These are phyloP conservation scores for Pisolithus marmoratus DNA, from an alignment of 768 basidiomycete species.

Conservation along the genomic window DNA sequence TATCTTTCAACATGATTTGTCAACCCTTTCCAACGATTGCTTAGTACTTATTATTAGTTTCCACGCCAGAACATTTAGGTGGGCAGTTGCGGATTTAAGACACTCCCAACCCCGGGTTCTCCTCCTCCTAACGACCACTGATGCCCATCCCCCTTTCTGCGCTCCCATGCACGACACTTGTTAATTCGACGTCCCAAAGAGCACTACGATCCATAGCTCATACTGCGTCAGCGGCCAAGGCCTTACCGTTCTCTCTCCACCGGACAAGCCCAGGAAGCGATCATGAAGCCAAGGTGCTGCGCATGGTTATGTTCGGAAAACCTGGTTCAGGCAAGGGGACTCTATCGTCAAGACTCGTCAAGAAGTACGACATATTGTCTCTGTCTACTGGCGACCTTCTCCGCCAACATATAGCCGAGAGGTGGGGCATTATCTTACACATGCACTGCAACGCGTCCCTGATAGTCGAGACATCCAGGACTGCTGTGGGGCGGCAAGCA, in stretches of 20 bases:
- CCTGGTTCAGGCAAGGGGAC: constrained; percentile 83
- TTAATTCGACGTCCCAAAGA: not conserved
- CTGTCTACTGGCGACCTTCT: constrained; percentile 84
- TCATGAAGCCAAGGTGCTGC: constrained; percentile 25
- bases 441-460: not conserved
- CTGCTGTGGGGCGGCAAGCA: constrained; percentile 66
- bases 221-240: constrained; percentile 31
- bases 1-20: not conserved
- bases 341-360: constrained; percentile 64
- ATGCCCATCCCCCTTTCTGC: constrained; percentile 17
- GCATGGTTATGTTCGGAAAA: constrained; percentile 57
- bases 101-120: not conserved
- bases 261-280: constrained; percentile 14
- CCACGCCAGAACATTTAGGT: not conserved
- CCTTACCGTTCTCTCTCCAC: constrained; percentile 49
- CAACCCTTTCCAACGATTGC: not conserved
- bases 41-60: too few relatives aligned
- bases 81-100: not conserved
- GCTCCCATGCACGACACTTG: constrained; percentile 6
- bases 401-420: constrained; percentile 74
- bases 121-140: not conserved
- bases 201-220: constrained; percentile 23
- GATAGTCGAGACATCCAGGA: constrained; percentile 33
- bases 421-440: constrained; percentile 25
- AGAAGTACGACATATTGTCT: constrained; percentile 73